A percentile compares a stretch with the other conserved stretches of the same genome.
phyloP scores from a whole-genome alignment of 352 stramenopile species.

The Pythium scleroteichum region DNA sequence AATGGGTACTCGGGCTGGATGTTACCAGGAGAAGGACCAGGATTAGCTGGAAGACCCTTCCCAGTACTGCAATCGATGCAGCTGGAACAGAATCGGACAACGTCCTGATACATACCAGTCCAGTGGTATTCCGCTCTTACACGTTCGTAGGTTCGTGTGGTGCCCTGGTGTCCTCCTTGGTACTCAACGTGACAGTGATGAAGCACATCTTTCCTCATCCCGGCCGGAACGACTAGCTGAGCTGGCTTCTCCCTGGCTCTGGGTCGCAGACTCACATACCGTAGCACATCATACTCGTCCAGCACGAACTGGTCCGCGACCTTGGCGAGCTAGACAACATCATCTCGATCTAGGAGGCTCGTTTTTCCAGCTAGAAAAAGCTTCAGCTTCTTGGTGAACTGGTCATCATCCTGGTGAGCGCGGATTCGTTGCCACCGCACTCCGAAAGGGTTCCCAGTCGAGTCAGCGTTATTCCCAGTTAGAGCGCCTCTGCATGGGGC shows the following conservation, averaged over 20 bases:
- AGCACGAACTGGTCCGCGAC: constrained; percentile 17
- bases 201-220: constrained; percentile 12
- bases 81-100: constrained; percentile 1
- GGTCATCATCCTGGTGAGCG: constrained; percentile 13
- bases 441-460: too few relatives aligned
- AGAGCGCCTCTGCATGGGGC: too few relatives aligned
- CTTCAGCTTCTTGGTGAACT: neutral
- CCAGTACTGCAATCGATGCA: constrained; percentile 25
- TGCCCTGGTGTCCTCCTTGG: constrained; percentile 22
- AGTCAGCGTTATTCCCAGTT: too few relatives aligned
- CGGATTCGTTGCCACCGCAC: constrained; percentile 10
- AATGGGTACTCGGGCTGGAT: constrained; percentile 20
- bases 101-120: constrained; percentile 21
- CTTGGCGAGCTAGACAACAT: constrained; percentile 9
- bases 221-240: constrained; percentile 10
- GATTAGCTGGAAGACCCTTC: constrained; percentile 7
- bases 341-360: neutral
- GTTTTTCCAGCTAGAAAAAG: neutral
- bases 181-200: constrained; percentile 13
- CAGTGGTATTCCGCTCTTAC: constrained; percentile 19
- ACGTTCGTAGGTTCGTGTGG: constrained; percentile 16
- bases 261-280: constrained; percentile 4
- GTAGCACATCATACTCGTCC: constrained; percentile 5
- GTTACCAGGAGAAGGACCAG: constrained; percentile 14
- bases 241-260: neutral